Evolutionary conservation across 164 flowering plant genomes (phyloP).

Genomic region (Akebia trifoliata): DNA sequence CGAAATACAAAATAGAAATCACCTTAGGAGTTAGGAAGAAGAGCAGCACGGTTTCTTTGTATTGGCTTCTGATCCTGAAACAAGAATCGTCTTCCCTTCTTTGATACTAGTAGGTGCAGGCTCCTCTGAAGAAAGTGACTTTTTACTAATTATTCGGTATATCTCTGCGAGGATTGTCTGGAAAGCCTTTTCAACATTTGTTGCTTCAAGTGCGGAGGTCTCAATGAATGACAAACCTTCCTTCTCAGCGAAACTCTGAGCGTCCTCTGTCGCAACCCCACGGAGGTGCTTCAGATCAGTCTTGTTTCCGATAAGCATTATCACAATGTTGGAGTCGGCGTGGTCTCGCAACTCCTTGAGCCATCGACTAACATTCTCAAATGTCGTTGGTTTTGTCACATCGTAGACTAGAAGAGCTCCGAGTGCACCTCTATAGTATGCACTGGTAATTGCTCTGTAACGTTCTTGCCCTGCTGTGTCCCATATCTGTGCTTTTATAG

Average conservation of each 20-base stretch:
- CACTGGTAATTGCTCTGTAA: slow-evolving; percentile 31
- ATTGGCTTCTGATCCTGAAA: slow-evolving; percentile 29
- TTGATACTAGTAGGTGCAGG: slow-evolving; percentile 29
- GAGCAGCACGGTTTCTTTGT: slow-evolving; percentile 41
- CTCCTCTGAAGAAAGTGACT: slow-evolving; percentile 31
- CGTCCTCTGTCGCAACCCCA: slow-evolving; percentile 25
- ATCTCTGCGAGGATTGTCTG: slow-evolving; percentile 60
- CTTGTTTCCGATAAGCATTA: slow-evolving; percentile 31
- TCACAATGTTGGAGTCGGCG: slow-evolving; percentile 30
- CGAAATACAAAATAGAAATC: slow-evolving; percentile 1
- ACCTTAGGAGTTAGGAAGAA: slow-evolving; percentile 23
- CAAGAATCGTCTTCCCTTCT: slow-evolving; percentile 42
- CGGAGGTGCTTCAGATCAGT: slow-evolving; percentile 28
- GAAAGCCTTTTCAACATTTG: slow-evolving; percentile 63
- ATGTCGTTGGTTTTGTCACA: slow-evolving; percentile 28
- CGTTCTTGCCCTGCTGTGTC: slow-evolving; percentile 33
- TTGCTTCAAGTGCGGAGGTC: slow-evolving; percentile 68
- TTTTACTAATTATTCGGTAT: slow-evolving; percentile 40
- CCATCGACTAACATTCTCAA: slow-evolving; percentile 29
- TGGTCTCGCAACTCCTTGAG: slow-evolving; percentile 28
- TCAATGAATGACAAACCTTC: slow-evolving; percentile 57
- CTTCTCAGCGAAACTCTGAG: slow-evolving; percentile 49
- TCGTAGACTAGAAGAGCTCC: slow-evolving; percentile 30
- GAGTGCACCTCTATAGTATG: slow-evolving; percentile 28
- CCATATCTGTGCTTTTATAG: slow-evolving; percentile 32